phyloP scores from a whole-genome alignment of 768 basidiomycete species.

The Dentipellis sp. region DNA sequence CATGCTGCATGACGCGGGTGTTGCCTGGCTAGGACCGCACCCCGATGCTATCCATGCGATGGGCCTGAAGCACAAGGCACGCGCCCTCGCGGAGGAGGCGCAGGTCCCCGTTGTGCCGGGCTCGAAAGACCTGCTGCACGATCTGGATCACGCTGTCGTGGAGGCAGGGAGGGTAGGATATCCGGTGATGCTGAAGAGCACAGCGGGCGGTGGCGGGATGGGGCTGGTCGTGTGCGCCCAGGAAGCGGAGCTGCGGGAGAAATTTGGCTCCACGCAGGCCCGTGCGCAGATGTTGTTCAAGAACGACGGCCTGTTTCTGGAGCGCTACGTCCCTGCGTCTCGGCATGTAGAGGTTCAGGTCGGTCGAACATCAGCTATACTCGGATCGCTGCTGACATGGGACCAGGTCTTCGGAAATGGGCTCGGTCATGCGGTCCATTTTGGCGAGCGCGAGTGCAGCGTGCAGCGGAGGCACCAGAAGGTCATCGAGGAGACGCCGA shows the following conservation, averaged over 20 bases:
- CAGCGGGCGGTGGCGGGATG: slow-evolving; percentile 64
- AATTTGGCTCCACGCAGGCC: slow-evolving; percentile 27
- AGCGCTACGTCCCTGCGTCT: slow-evolving; percentile 44
- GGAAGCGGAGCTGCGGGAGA: slow-evolving; percentile 27
- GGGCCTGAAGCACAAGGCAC: slow-evolving; percentile 57
- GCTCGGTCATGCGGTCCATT: slow-evolving; percentile 43
- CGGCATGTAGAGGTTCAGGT: slow-evolving; percentile 65
- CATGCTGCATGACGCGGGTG: slow-evolving; percentile 34
- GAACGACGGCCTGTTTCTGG: slow-evolving; percentile 45
- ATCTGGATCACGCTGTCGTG: slow-evolving; percentile 30
- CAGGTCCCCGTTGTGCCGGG: slow-evolving; percentile 51
- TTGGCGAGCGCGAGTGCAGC: slow-evolving; percentile 66
- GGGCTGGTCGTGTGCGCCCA: slow-evolving; percentile 47
- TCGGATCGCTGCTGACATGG: neutral
- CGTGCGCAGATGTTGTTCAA: slow-evolving; percentile 44
- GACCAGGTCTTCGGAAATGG: slow-evolving; percentile 60
- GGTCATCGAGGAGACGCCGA: slow-evolving; percentile 61
- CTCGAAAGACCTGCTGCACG: slow-evolving; percentile 29
- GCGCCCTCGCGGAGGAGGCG: slow-evolving; percentile 33
- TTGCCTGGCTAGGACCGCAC: slow-evolving; percentile 50
- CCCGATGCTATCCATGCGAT: slow-evolving; percentile 41
- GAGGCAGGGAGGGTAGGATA: slow-evolving; percentile 38
- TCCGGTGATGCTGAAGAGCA: slow-evolving; percentile 60
- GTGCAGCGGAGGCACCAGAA: slow-evolving; percentile 66
- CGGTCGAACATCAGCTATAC: neutral